Base-by-base conservation (phyloP, 768 basidiomycete species). In the Agaricus blazei region DNA sequence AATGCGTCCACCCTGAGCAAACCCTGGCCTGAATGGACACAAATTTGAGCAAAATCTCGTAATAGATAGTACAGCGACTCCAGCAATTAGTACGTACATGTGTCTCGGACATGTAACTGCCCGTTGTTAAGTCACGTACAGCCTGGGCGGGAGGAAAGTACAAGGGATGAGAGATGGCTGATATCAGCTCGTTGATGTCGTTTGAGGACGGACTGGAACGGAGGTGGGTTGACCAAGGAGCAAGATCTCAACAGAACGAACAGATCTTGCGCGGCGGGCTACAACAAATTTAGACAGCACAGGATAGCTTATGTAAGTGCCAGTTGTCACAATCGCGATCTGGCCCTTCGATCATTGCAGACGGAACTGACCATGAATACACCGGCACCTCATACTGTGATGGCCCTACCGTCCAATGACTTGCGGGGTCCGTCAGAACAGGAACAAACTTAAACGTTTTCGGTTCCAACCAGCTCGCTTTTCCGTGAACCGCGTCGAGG, bases 241-340 rank as follows among this genome's bases (percentile, higher is more conserved):
- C 48, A 11, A 46, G 58, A 59, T 59, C 58, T 57, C 55, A 58
- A 43, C 47, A 7, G 41, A 45, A 27, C 48, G 58, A 58, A 43
- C 47, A 7, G 41, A 45, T 38, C 48, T 41, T 40, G 53, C 29
- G 15, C 15, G 37, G 51, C 47, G 48, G 54, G 34, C 19, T 19
- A 19, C 34, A 34, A 34, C 36, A 46, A 24, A 34, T 45, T 11
- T 46, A 42, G 48, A 34, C 23, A 24, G 28, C n/a, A 37, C 9
- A 26, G 43, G 37, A 37, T 26, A 24, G 31, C 36, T 48, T 49
- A 34, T 26, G 38, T 50, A 56, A 56, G 43, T 43, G 3, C 15
- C 11, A 27, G 29, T 49, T 49, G 48, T 45, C 41, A 56, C 52
- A 45, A 54, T 54, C 51, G 49, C 4, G 54, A 56, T 56, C 54